Conservation (phyloP, 2,329 filamentous ascomycete genomes). For the Fusarium verrucosum region DNA sequence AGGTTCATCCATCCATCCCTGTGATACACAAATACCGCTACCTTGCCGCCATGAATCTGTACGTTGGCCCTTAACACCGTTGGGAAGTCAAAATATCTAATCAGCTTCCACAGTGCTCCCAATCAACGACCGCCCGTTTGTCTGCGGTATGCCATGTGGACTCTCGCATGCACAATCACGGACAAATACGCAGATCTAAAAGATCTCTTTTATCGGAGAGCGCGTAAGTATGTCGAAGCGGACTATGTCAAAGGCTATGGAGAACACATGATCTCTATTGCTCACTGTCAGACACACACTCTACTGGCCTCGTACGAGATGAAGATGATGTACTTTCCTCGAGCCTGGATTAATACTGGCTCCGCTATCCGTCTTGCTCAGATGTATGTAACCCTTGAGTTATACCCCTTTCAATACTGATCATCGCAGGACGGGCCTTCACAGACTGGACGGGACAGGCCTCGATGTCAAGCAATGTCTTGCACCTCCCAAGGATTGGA, state of each 20-base stretch:
- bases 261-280: conserved; percentile 85
- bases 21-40: conserved; percentile 92
- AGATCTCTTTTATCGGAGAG: conserved; percentile 87
- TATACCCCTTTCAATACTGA: conserved; percentile 20
- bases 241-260: conserved; percentile 94
- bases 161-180: conserved; percentile 83
- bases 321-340: conserved; percentile 96
- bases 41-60: conserved; percentile 86
- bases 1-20: conserved; percentile 84
- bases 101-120: conserved; percentile 65
- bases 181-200: conserved; percentile 84
- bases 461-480: conserved; percentile 94
- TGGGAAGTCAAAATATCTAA: conserved; percentile 16
- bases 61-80: conserved; percentile 44
- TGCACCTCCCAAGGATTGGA: conserved; percentile 89
- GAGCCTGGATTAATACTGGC: conserved; percentile 93
- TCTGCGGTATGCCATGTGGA: conserved; percentile 95
- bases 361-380: conserved; percentile 81
- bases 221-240: conserved; percentile 87
- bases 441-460: conserved; percentile 82
- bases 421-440: conserved; percentile 82
- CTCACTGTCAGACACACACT: conserved; percentile 85
- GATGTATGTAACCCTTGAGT: conserved; percentile 66
- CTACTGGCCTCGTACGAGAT: conserved; percentile 88
- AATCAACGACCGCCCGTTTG: conserved; percentile 86